phyloP scores from a whole-genome alignment of 345 rosid genomes.

The Pseudoturritis turrita region DNA sequence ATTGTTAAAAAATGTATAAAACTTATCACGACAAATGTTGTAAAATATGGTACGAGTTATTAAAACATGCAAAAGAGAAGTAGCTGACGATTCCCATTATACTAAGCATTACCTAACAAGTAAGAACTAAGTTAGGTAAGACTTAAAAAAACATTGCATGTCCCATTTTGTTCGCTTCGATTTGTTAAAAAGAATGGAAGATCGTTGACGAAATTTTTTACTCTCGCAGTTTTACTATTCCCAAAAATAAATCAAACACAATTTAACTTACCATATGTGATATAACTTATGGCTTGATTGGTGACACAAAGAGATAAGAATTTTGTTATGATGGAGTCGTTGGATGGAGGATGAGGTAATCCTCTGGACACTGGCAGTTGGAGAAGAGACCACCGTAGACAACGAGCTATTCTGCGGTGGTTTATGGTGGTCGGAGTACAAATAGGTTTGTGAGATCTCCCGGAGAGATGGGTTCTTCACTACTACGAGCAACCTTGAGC shows the following conservation, averaged over 20 bases:
- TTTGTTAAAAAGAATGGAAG: slow-evolving; percentile 5
- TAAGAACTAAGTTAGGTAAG: slow-evolving; percentile 14
- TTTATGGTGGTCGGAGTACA: no score
- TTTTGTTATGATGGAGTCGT: no score
- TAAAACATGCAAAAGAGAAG: background rate
- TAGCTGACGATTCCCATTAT: slow-evolving; percentile 7
- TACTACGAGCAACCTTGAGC: no score
- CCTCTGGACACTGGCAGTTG: no score
- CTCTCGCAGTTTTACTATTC: background rate
- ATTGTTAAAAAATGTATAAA: background rate
- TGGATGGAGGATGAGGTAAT: no score
- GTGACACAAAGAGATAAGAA: no score
- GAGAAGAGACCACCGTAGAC: no score
- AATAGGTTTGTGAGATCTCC: no score
- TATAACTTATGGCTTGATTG: no score
- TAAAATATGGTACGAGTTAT: background rate
- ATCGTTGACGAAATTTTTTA: background rate
- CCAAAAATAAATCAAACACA: background rate
- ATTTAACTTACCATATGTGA: no score
- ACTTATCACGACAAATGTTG: background rate
- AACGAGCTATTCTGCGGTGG: no score
- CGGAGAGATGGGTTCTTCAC: no score
- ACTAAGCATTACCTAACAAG: slow-evolving; percentile 19
- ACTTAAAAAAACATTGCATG: background rate
- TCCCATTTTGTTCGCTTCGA: slow-evolving; percentile 14